Base-by-base conservation (phyloP, 768 basidiomycete species). In the Tricholoma terreum region DNA sequence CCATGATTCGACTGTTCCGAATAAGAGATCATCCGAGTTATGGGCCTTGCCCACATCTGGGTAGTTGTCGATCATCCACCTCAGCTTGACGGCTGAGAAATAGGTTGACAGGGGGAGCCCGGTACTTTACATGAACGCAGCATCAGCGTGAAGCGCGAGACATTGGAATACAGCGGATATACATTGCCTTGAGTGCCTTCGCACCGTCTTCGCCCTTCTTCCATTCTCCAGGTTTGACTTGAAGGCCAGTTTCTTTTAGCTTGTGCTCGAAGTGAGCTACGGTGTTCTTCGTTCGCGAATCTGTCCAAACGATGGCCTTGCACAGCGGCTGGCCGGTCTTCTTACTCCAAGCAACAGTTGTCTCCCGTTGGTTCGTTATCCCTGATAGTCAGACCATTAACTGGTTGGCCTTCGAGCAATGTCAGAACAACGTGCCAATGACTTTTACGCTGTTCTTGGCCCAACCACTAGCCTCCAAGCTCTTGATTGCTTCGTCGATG, bases 1-100 rank as follows among this genome's bases (percentile, higher is more conserved):
- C 96, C 96, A 99, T 30, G 92, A 94, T 72, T 99, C 97, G 52
- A 99, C 88, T 2, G 97, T 99, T 21, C 97, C 97, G 66, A 98
- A 94, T 19, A 87, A 75, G 11, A 98, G 80, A 58, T 91, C 82
- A 70, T 93, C 92, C 35, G 82, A 73, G 36, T 89, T 84, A 67
- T 94, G 87, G 0, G 97, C 95, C 42, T 82, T 78, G 33, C 79
- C 72, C 54, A 98, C 93, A 30, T 85, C 83, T 3, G 81, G 78
- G 66, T 88, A 74, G 68, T 98, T 85, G 69, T 96, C 90, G 59
- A 96, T 84, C 90, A 99, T 93, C 96, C 96, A 99, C 45, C 90
- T 84, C 60, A 97, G 79, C 75, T 98, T 98, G 71, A 97, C 88
- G 15, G 89, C 96, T 21, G 95, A 97, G 75, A 99, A 99, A 75